Conservation (phyloP, 1,139 yeast genomes). For the Magnusiomyces tetraspermus region DNA sequence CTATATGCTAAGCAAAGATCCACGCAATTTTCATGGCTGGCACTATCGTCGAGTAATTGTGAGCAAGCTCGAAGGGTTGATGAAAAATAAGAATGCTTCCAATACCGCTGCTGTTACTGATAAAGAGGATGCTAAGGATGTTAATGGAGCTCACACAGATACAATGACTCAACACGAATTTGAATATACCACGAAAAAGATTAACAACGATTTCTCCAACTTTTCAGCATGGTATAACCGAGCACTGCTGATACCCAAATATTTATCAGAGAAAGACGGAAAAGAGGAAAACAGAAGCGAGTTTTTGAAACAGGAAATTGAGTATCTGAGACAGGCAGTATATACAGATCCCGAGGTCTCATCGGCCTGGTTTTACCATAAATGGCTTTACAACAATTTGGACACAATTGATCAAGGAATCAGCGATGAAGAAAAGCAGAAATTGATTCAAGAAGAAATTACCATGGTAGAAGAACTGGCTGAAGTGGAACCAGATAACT, state of each 20-base stretch:
- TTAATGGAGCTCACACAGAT: too few relatives aligned
- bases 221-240: constrained; percentile 96
- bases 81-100: constrained; percentile 13
- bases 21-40: constrained; percentile 94
- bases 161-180: too few relatives aligned
- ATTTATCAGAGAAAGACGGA: constrained; percentile 30
- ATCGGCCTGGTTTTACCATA: constrained; percentile 80
- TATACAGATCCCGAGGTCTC: constrained; percentile 92
- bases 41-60: constrained; percentile 76
- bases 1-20: constrained; percentile 58
- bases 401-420: constrained; percentile 34
- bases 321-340: constrained; percentile 69
- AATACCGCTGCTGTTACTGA: constrained; percentile 16
- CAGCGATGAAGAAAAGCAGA: constrained; percentile 17
- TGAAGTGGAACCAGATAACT: constrained; percentile 34
- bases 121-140: constrained; percentile 21
- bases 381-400: constrained; percentile 51
- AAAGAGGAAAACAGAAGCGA: constrained; percentile 25
- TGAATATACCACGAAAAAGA: constrained; percentile 65
- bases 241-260: constrained; percentile 52
- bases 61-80: constrained; percentile 38
- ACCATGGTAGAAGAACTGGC: constrained; percentile 29
- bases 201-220: constrained; percentile 77
- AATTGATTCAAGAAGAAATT: constrained; percentile 26
- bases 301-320: constrained; percentile 51